These are phyloP conservation scores for Stagonosporopsis vannaccii DNA, from an alignment of 2,329 filamentous ascomycete genomes.

Conservation along the genomic window DNA sequence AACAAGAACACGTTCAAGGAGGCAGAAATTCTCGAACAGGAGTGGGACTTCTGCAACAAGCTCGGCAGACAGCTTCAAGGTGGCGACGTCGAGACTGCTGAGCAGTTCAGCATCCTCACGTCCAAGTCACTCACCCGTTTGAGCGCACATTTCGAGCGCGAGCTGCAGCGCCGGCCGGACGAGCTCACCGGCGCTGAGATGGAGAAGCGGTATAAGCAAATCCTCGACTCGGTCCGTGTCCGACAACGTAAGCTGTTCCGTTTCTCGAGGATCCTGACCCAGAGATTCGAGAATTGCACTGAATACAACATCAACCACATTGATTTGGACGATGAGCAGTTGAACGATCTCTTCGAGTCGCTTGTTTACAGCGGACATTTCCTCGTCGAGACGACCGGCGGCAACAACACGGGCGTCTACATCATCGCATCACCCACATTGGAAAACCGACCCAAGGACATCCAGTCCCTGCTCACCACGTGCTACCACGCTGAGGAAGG, in stretches of 20 bases:
- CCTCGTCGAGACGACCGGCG: slow-evolving; percentile 74
- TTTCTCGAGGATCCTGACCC: slow-evolving; percentile 87
- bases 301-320: slow-evolving; percentile 90
- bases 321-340: slow-evolving; percentile 68
- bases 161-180: slow-evolving; percentile 82
- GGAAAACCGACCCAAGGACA: slow-evolving; percentile 76
- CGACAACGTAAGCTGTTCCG: slow-evolving; percentile 95
- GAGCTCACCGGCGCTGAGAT: slow-evolving; percentile 82
- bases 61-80: slow-evolving; percentile 90
- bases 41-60: slow-evolving; percentile 97
- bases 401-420: slow-evolving; percentile 75
- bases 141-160: slow-evolving; percentile 89
- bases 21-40: slow-evolving; percentile 93
- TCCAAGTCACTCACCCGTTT: slow-evolving; percentile 90
- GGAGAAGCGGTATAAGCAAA: slow-evolving; percentile 96
- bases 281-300: slow-evolving; percentile 94
- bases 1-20: slow-evolving; percentile 99
- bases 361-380: slow-evolving; percentile 86
- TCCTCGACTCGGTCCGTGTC: slow-evolving; percentile 93
- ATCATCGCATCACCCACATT: slow-evolving; percentile 85
- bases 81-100: slow-evolving; percentile 94
- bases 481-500: slow-evolving; percentile 73
- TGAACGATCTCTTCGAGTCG: slow-evolving; percentile 80
- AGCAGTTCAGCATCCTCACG: slow-evolving; percentile 93
- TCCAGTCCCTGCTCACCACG: slow-evolving; percentile 84